Conservation (phyloP, 441 rosid genomes). For the Aleurites moluccanus region DNA sequence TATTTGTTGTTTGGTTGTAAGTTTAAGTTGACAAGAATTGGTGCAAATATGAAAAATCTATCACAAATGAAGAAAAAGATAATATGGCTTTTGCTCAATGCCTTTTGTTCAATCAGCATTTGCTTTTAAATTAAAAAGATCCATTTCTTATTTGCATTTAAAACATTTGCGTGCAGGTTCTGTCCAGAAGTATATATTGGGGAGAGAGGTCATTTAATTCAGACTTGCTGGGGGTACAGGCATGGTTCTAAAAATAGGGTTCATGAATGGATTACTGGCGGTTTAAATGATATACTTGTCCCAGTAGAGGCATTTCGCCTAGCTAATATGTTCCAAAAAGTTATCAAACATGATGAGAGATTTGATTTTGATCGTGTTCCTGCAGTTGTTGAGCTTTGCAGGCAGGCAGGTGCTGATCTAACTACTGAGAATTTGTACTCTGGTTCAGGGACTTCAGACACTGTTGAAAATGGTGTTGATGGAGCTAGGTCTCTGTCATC, state of each 20-base stretch:
- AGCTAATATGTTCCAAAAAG: conserved; percentile 52
- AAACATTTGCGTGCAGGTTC: conserved; percentile 46
- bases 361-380: conserved; percentile 76
- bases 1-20: neutral
- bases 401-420: conserved; percentile 71
- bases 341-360: conserved; percentile 64
- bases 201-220: conserved; percentile 74
- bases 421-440: conserved; percentile 30
- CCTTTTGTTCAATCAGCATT: neutral
- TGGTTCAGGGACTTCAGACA: conserved; percentile 18
- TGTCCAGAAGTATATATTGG: conserved; percentile 80
- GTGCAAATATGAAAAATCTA: neutral
- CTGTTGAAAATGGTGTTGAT: conserved; percentile 22
- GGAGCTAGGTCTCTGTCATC: conserved; percentile 39
- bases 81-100: too few relatives aligned
- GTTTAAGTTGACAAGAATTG: neutral
- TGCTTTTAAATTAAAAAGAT: neutral
- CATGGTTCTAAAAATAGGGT: conserved; percentile 54
- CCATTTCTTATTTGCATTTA: neutral
- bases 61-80: neutral
- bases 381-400: conserved; percentile 76
- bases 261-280: conserved; percentile 82
- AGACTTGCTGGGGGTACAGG: conserved; percentile 65
- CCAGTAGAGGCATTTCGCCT: conserved; percentile 67
- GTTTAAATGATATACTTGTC: conserved; percentile 62